Conservation (phyloP, 2,329 filamentous ascomycete species). For the Diaporthe destruens region DNA sequence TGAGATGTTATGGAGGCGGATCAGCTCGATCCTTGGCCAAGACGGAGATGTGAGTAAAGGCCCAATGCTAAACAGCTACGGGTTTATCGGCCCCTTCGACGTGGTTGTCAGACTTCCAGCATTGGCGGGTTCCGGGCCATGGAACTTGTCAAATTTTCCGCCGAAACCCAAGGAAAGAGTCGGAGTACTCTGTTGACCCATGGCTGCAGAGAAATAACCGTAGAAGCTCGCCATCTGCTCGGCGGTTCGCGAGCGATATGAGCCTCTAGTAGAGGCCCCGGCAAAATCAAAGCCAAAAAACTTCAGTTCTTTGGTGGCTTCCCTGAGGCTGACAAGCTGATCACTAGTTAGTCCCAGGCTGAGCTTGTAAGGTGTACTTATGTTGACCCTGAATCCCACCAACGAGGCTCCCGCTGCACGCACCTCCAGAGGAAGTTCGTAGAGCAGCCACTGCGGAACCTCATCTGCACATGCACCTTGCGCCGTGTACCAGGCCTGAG, state of each 20-base stretch:
- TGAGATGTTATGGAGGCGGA: background rate
- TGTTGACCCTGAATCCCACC: background rate
- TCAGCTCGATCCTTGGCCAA: background rate
- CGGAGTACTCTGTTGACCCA: background rate
- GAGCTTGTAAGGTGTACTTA: accelerated
- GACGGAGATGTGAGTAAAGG: background rate
- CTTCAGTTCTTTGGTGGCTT: background rate
- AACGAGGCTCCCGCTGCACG: background rate
- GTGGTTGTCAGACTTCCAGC: too few relatives aligned
- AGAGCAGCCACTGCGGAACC: background rate
- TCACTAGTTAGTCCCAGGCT: background rate
- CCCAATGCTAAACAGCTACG: background rate
- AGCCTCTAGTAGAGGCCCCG: too few relatives aligned
- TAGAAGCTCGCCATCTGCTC: background rate
- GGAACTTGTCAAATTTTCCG: too few relatives aligned
- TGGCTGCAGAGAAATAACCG: background rate
- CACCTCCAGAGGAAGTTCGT: background rate
- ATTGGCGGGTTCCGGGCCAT: too few relatives aligned
- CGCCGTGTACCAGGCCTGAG: background rate
- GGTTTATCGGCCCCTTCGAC: too few relatives aligned
- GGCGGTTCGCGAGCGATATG: accelerated
- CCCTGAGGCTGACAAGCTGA: background rate
- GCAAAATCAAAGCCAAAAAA: background rate
- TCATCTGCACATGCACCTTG: accelerated
- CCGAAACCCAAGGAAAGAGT: background rate